Evolutionary conservation across 306 rosid species (phyloP), one percentile per base, ranked within the genome.

Genomic region (Malus orientalis): DNA sequence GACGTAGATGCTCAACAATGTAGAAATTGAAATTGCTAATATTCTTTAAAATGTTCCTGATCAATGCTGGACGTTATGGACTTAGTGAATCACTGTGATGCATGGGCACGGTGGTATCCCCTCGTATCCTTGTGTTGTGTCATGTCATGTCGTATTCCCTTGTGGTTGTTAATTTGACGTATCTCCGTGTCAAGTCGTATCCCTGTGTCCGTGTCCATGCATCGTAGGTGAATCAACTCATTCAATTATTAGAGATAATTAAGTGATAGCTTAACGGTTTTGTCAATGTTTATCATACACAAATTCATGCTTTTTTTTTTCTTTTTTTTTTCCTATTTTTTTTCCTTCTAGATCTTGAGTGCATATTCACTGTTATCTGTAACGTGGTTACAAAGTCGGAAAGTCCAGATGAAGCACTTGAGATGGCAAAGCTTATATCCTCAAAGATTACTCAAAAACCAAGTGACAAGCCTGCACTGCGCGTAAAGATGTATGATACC

Each of bases 321-420:
- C 58, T 23, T 23, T 23, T 23, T 23, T 23, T 23, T 23, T 23
- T 23, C 23, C 23, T 23, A 23, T 20, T 67, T 78, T 70, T 81
- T 70, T 71, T 44, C 58, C 8, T 69, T 12, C 40, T 88, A 92
- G 98, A 92, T 81, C 87, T 88, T 23, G 98, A 96, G 85, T 91
- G 96, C 84, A 85, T 92, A 71, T 92, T 87, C 81, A 89, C 96
- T 71, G 84, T 92, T 51, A 92, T 96, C 71, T 89, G 96, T 90
- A 88, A 87, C 74, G 86, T 89, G 78, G 99, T 95, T 67, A 91
- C 98, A 1, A 91, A 84, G 84, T 64, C 93, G 54, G 90, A 82
- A 83, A 87, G 85, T 82, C 89, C 85, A 22, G 96, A 91, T 49
- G 99, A 91, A 78, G 86, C 81, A 67, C 81, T 88, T 75, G 97